phyloP scores from a whole-genome alignment of 305 asterid genomes.

The Euphrasia arctica region DNA sequence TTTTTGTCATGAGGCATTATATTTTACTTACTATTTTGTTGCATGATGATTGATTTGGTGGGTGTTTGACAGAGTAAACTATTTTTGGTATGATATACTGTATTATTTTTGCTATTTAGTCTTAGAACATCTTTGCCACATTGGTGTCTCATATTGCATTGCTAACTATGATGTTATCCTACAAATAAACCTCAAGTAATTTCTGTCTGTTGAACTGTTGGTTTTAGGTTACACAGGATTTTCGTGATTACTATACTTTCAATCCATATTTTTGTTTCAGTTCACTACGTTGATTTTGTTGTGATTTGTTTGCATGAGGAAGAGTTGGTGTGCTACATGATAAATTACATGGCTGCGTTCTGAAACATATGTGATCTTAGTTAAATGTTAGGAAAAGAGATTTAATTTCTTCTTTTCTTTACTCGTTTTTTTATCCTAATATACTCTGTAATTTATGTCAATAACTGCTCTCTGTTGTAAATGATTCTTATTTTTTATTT shows the following conservation, averaged over 20 bases:
- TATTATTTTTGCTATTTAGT: not conserved
- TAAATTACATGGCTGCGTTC: not conserved
- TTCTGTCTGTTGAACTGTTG: not conserved
- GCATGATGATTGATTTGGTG: not conserved
- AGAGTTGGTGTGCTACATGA: not conserved
- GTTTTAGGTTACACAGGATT: not conserved
- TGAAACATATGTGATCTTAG: not conserved
- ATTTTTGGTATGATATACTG: not conserved
- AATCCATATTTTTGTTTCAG: not conserved
- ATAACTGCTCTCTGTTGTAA: conserved; percentile 1
- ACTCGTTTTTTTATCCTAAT: not conserved
- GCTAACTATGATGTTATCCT: not conserved
- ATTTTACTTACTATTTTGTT: not conserved
- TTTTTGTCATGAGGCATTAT: not conserved
- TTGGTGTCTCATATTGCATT: not conserved
- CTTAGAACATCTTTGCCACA: not conserved
- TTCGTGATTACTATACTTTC: not conserved
- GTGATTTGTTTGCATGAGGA: not conserved
- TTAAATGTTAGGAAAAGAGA: not conserved
- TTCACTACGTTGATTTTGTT: not conserved
- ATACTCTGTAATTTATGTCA: not conserved
- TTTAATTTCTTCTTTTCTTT: not conserved
- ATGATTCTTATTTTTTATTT: not conserved
- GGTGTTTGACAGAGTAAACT: not conserved
- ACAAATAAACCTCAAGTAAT: not conserved